Evolutionary conservation across 2,329 filamentous ascomycete species (phyloP), one percentile per base, ranked within the genome.

Genomic region (Penicillium sp.): DNA sequence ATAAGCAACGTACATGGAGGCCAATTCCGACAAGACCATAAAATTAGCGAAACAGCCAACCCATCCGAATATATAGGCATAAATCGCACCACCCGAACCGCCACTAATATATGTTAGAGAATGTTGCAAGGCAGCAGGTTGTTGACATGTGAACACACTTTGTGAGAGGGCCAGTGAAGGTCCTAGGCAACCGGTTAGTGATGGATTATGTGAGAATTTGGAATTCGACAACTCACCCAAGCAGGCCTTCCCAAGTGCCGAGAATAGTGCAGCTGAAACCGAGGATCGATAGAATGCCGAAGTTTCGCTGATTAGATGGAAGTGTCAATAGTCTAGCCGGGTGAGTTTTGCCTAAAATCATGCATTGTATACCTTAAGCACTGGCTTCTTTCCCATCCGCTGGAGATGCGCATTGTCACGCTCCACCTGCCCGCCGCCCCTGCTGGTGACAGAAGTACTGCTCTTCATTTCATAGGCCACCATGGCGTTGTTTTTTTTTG

Each of bases 181-280:
- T 63, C 54, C 42, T 53, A 25, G 3, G 25, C 9, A 6, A 45
- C 17, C 2, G 6, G 8, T 45, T 19, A 45, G 25, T 10, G 10
- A 44, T n/a, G 25, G 5, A 19, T 13, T 45, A 6, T 0, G 9
- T 45, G 42, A 13, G 19, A 45, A 29, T 45, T 45, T 13, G 6
- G 25, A 29, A 27, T 29, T 29, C 2, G 13, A 21, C 25, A 17
- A 60, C 69, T 57, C 58, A 76, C 73, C 71, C 67, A 17, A 75
- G 60, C 27, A 74, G 64, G 1, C 70, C 73, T 56, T 77, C 74
- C 74, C 74, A 77, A 23, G 73, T 75, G 48, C 64, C 66, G 65
- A 76, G 72, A 49, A 77, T 67, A 8, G 73, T 74, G 58, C 70
- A 71, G 23, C 72, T 74, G 57, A 77, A 77, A 12, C 74, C 74